phyloP scores from a whole-genome alignment of 2,329 filamentous ascomycete species.

The Kalaharituber pfeilii region DNA sequence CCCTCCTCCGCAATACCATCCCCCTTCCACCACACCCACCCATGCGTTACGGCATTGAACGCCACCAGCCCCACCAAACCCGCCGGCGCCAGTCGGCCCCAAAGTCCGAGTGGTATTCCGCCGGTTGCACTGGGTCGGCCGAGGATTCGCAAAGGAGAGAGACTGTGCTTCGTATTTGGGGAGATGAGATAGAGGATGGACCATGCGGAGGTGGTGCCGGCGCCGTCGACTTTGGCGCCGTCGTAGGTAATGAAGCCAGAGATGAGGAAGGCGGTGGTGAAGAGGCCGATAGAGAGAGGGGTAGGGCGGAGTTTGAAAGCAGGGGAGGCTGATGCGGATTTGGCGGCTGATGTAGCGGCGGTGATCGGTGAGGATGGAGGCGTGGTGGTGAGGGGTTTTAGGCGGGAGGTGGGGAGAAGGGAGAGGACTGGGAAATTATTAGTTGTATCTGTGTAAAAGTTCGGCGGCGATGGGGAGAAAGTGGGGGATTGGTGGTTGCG shows the following conservation, averaged over 20 bases:
- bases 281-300: slow-evolving; percentile 17
- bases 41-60: slow-evolving; percentile 14
- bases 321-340: background rate
- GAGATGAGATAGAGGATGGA: slow-evolving; percentile 21
- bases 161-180: slow-evolving; percentile 11
- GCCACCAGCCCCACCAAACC: slow-evolving; percentile 8
- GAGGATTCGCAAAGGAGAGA: background rate
- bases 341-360: slow-evolving; percentile 11
- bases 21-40: slow-evolving; percentile 13
- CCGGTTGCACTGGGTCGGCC: background rate
- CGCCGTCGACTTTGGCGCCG: slow-evolving; percentile 16
- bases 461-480: background rate
- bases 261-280: slow-evolving; percentile 15
- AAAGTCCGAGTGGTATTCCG: slow-evolving; percentile 5
- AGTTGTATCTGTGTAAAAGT: too few relatives aligned
- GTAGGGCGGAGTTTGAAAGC: slow-evolving; percentile 3
- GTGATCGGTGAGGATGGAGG: slow-evolving; percentile 13
- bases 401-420: background rate
- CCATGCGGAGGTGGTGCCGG: slow-evolving; percentile 19
- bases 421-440: slow-evolving; percentile 1
- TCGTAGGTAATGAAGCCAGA: slow-evolving; percentile 20
- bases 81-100: slow-evolving; percentile 11
- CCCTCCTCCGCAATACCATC: slow-evolving; percentile 5
- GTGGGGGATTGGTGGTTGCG: background rate
- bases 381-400: slow-evolving; percentile 8